Evolutionary conservation across 768 basidiomycete genomes (phyloP).

Genomic region (Dacryopinax primogenitus): DNA sequence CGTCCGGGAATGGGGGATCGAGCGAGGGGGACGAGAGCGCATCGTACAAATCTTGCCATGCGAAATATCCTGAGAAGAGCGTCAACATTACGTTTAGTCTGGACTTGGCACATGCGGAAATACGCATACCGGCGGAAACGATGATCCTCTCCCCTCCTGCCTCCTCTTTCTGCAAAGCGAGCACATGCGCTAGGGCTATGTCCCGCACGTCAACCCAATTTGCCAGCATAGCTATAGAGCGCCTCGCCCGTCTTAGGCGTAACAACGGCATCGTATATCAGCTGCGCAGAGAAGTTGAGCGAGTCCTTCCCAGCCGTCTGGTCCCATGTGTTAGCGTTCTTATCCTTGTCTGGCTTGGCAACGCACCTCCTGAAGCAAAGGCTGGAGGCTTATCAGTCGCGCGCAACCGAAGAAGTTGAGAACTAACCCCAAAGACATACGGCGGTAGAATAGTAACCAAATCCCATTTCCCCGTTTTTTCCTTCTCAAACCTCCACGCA

Average conservation of each 20-base stretch:
- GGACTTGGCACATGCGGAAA: background rate
- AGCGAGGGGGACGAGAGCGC: background rate
- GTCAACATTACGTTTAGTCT: background rate
- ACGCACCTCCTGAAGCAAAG: background rate
- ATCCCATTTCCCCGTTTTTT: constrained; percentile 40
- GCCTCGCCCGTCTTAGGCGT: background rate
- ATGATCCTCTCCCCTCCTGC: constrained; percentile 20
- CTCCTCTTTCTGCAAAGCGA: constrained; percentile 20
- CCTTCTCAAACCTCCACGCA: constrained; percentile 39
- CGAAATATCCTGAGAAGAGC: background rate
- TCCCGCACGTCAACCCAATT: constrained; percentile 31
- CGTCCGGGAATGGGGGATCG: background rate
- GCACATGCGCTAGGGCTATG: constrained; percentile 25
- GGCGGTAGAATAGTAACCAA: constrained; percentile 44
- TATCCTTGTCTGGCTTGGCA: background rate
- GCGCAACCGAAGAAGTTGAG: background rate
- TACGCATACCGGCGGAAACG: background rate
- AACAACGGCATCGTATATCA: background rate
- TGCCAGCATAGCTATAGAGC: constrained; percentile 9
- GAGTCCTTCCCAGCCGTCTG: background rate
- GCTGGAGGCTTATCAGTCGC: background rate
- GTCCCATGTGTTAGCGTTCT: background rate
- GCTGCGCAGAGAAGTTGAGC: background rate
- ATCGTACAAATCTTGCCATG: constrained; percentile 2
- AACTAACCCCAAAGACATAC: constrained; percentile 26